Percentiles rank a stretch among this genome's conserved stretches.
Evolutionary conservation across 208 protist genomes (phyloP).

Genomic region (Trypanosoma caninum): DNA sequence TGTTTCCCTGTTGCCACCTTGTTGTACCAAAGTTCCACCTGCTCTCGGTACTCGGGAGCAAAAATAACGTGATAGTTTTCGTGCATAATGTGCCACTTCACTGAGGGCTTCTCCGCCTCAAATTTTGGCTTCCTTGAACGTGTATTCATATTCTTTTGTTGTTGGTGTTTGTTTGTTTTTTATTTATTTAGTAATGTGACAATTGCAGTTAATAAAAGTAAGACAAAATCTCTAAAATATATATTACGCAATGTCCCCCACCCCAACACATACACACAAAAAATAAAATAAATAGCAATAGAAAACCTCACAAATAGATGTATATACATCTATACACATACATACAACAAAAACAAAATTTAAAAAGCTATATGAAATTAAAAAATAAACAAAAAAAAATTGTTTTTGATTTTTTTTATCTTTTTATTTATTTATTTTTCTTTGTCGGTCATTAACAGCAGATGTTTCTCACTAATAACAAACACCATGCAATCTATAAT

Average conservation of each 20-base stretch:
- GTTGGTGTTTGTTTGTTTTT: not conserved
- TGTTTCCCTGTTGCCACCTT: slow-evolving; percentile 61
- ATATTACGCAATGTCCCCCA: no score
- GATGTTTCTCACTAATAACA: no score
- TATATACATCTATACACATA: no score
- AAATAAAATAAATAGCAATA: slow-evolving; percentile 12
- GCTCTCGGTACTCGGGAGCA: slow-evolving; percentile 26
- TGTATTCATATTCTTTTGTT: slow-evolving; percentile 66
- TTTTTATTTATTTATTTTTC: not conserved
- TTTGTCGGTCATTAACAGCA: not conserved
- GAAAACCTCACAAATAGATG: no score
- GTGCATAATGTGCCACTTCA: slow-evolving; percentile 80
- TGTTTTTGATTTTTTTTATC: not conserved
- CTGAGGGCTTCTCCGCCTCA: slow-evolving; percentile 45
- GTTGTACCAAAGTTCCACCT: slow-evolving; percentile 90
- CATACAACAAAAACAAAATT: no score
- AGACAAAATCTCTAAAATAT: no score
- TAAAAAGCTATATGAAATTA: not conserved
- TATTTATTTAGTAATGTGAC: no score
- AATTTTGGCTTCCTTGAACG: slow-evolving; percentile 50
- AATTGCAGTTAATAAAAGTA: no score
- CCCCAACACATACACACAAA: not conserved
- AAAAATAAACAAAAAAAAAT: not conserved
- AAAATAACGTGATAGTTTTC: slow-evolving; percentile 75
- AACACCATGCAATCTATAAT: no score